Evolutionary conservation across 805 yeast species (phyloP).

Genomic region (Lipomyces starkeyi): DNA sequence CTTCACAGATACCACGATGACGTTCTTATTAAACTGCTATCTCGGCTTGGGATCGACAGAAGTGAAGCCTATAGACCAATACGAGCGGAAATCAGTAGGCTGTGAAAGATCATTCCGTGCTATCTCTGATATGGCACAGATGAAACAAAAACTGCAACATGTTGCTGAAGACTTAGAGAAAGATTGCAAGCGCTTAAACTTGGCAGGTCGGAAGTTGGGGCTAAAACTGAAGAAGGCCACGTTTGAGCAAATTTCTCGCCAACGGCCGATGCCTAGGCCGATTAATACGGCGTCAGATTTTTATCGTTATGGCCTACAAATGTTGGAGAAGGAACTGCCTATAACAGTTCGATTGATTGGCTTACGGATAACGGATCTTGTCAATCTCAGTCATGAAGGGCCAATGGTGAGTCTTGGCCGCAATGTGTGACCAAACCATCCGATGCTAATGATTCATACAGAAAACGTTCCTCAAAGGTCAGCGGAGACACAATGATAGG

Average conservation of each 20-base stretch:
- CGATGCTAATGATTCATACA: background rate
- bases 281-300: conserved; percentile 33
- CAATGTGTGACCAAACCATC: background rate
- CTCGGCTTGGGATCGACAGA: conserved; percentile 41
- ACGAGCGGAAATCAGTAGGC: conserved; percentile 40
- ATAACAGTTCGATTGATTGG: conserved; percentile 40
- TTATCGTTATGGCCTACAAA: conserved; percentile 30
- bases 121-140: conserved; percentile 10
- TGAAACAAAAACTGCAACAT: conserved; percentile 30
- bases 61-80: conserved; percentile 34
- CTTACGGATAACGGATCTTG: conserved; percentile 36
- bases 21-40: conserved; percentile 36
- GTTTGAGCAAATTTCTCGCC: conserved; percentile 39
- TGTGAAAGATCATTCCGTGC: conserved; percentile 39
- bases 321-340: conserved; percentile 39
- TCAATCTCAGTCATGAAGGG: conserved; percentile 28
- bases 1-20: conserved; percentile 24
- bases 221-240: conserved; percentile 38
- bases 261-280: conserved; percentile 27
- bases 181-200: conserved; percentile 30
- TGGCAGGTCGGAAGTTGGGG: conserved; percentile 38
- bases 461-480: conserved; percentile 18
- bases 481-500: conserved; percentile 8
- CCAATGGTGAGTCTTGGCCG: conserved; percentile 25
- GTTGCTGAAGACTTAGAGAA: conserved; percentile 34